Evolutionary conservation across 495 filamentous ascomycete genomes (phyloP), one percentile per base, ranked within the genome.

Genomic region (Xylaria intraflava): DNA sequence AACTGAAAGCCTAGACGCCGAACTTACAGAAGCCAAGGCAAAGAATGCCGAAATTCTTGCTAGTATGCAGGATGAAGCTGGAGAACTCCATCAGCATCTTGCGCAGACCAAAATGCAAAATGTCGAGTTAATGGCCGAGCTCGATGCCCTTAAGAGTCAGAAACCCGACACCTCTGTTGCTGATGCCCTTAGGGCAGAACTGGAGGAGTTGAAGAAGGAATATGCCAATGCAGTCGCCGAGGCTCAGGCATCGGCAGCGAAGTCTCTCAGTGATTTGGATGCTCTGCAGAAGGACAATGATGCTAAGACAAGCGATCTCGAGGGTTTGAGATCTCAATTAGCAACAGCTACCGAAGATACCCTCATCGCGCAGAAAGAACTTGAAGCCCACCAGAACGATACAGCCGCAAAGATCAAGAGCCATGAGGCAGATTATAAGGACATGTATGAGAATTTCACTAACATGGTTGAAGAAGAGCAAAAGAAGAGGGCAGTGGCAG

Each of bases 31-130:
- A 39, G 31, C 41, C n/a, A 63, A 66, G 60, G 63, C 60, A 23
- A 66, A 68, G 17, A 59, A 55, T 17, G 56, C 65, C 42, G 44
- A 55, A 46, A 50, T 64, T 19, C 59, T 77, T 11, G 56, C 53
- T 26, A 71, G 72, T 55, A 44, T 64, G 3, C 65, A 78, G 41
- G 62, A 58, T 7, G 76, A 80, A 33, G 47, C 68, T 23, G 72
- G 76, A 43, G 60, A 65, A 6, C 57, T 80, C 39, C 69, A 69
- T 49, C 68, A 77, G 56, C 62, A 74, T 50, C 72, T 82, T 16
- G 77, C 76, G 2, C 62, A 70, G 36, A 75, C 78, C 52, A 80
- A 79, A 64, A 76, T 78, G 74, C 75, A 73, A 36, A 80, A 78
- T 40, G 72, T 78, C 23, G 71, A 70, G 36, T 72, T 78, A 12